phyloP scores from a whole-genome alignment of 441 rosid genomes.

The Biscutella laevigata region DNA sequence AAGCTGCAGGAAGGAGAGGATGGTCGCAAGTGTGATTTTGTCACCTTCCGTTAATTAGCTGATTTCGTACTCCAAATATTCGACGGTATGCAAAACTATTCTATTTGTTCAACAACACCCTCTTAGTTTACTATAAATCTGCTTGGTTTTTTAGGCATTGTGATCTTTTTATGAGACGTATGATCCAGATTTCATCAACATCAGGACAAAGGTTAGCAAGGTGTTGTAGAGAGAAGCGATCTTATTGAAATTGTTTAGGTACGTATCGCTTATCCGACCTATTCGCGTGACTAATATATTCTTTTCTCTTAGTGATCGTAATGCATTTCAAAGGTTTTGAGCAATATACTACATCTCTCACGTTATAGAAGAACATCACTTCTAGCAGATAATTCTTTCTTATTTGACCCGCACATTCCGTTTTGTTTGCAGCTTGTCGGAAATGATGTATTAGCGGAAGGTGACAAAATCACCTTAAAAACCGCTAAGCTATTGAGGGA shows the following conservation, averaged over 20 bases:
- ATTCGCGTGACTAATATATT: too few relatives aligned
- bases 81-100: conserved; percentile 48
- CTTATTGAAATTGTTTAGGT: conserved; percentile 98
- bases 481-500: conserved; percentile 97
- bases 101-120: neutral
- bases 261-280: conserved; percentile 41
- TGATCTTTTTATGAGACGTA: conserved; percentile 93
- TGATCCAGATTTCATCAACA: conserved; percentile 92
- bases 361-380: neutral
- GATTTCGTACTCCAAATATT: conserved; percentile 94
- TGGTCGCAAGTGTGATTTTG: too few relatives aligned
- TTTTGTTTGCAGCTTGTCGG: conserved; percentile 79
- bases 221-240: conserved; percentile 98
- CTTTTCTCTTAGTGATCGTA: neutral
- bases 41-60: conserved; percentile 99
- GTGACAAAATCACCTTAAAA: conserved; percentile 88
- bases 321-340: neutral
- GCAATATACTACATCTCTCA: neutral
- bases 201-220: conserved; percentile 94
- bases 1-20: too few relatives aligned
- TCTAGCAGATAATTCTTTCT: neutral
- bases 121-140: conserved; percentile 2
- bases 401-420: neutral
- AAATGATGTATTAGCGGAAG: conserved; percentile 95
- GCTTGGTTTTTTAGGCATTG: conserved; percentile 55